Evolutionary conservation across 1,139 yeast genomes (phyloP).

Genomic region (Debaryomyces coudertii): DNA sequence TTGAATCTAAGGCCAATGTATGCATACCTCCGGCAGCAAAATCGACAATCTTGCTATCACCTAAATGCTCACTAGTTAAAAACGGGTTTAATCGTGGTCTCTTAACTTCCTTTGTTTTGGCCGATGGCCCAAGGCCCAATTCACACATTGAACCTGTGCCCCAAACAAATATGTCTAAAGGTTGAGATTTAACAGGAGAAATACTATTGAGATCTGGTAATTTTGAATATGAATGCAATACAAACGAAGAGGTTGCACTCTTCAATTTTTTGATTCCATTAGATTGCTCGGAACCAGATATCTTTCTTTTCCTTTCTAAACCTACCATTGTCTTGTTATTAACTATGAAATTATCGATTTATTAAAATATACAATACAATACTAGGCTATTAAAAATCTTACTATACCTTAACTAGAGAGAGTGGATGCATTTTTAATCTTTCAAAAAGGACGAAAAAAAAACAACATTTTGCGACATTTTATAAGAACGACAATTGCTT

Average conservation of each 20-base stretch:
- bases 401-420: neutral
- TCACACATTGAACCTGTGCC: conserved; percentile 98
- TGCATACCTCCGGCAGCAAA: conserved; percentile 97
- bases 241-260: conserved; percentile 45
- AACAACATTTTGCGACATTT: conserved; percentile 7
- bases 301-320: conserved; percentile 43
- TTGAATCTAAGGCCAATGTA: conserved; percentile 74
- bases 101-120: conserved; percentile 87
- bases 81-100: conserved; percentile 90
- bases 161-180: conserved; percentile 84
- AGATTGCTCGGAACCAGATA: conserved; percentile 16
- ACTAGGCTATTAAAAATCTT: neutral
- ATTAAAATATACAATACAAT: neutral
- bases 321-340: conserved; percentile 42
- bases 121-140: conserved; percentile 88
- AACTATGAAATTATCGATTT: neutral
- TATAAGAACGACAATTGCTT: neutral
- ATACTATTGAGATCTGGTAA: conserved; percentile 48
- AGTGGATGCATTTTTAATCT: neutral
- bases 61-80: conserved; percentile 60
- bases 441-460: neutral
- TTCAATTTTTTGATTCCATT: conserved; percentile 33
- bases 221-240: conserved; percentile 52
- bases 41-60: conserved; percentile 62
- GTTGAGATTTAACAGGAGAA: conserved; percentile 45